A percentile compares a stretch with the other conserved stretches of the same genome.
phyloP scores from a whole-genome alignment of 179 eudicot genomes.

The Silene noctiflora region DNA sequence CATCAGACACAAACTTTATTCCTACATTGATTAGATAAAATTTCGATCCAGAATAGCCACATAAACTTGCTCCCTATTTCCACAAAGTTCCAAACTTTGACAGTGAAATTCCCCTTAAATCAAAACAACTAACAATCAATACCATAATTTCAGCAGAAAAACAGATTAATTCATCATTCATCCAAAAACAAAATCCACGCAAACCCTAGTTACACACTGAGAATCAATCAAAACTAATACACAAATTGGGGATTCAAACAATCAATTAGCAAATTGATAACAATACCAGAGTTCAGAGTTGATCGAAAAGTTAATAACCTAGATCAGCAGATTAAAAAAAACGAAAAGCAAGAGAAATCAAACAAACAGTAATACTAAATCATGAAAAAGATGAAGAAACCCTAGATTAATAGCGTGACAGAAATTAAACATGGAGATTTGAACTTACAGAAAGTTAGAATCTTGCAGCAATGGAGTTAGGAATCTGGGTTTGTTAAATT shows the following conservation, averaged over 20 bases:
- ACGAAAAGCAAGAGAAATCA: not conserved
- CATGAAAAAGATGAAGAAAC: not conserved
- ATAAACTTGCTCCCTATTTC: not conserved
- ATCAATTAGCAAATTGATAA: not conserved
- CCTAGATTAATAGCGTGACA: not conserved
- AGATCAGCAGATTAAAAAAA: constrained; percentile 6
- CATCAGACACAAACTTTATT: not conserved
- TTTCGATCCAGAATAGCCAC: not conserved
- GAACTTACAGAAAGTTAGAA: not conserved
- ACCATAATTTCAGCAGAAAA: not conserved
- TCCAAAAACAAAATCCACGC: not conserved
- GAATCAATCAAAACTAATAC: not conserved
- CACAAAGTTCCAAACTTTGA: not conserved
- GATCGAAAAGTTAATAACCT: not conserved
- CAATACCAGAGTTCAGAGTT: not conserved
- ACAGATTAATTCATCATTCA: not conserved
- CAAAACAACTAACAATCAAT: not conserved
- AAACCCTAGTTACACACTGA: constrained; percentile 2
- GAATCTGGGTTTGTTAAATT: not conserved
- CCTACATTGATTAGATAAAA: not conserved
- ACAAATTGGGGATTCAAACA: not conserved
- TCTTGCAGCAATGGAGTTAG: not conserved
- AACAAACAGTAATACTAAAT: not conserved
- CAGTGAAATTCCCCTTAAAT: not conserved
- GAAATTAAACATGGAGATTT: not conserved